phyloP scores from a whole-genome alignment of 2,329 filamentous ascomycete genomes.

The Ceratocystis albifundus region DNA sequence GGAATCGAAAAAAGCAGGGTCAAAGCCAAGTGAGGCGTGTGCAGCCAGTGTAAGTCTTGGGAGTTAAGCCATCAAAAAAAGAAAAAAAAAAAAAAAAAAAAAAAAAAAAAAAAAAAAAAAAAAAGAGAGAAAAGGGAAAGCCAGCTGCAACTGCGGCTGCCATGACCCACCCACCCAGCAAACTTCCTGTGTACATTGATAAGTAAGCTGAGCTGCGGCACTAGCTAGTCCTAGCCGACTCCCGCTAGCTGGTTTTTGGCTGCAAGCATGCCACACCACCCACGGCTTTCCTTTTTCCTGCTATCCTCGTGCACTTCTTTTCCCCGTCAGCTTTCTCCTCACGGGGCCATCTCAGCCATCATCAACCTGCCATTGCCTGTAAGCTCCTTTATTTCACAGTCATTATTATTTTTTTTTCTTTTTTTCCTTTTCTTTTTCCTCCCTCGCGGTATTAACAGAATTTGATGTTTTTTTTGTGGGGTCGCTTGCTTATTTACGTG shows the following conservation, averaged over 20 bases:
- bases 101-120: too few relatives aligned
- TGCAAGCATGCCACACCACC: not conserved
- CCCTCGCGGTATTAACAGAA: not conserved
- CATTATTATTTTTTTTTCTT: not conserved
- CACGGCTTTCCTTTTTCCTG: not conserved
- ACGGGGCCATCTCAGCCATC: not conserved
- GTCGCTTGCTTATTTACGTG: not conserved
- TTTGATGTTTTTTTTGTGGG: constrained; percentile 1
- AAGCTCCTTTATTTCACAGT: too few relatives aligned
- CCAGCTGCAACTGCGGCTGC: not conserved
- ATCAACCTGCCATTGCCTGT: not conserved
- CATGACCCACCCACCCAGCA: not conserved
- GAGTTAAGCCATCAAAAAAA: constrained; percentile 7
- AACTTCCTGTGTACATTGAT: not conserved
- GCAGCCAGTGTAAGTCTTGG: constrained; percentile 4
- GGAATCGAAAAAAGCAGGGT: constrained; percentile 9
- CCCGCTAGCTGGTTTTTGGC: too few relatives aligned
- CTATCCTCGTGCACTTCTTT: not conserved
- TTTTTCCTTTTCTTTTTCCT: not conserved
- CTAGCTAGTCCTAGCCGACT: not conserved
- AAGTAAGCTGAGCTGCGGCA: not conserved
- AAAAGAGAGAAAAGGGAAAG: too few relatives aligned
- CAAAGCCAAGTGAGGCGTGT: constrained; percentile 4
- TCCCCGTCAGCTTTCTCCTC: not conserved
- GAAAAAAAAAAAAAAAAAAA: too few relatives aligned